A percentile compares a stretch with the other conserved stretches of the same genome.
Conservation (phyloP, 2,329 filamentous ascomycete genomes). For the Tympanopsis confertula region DNA sequence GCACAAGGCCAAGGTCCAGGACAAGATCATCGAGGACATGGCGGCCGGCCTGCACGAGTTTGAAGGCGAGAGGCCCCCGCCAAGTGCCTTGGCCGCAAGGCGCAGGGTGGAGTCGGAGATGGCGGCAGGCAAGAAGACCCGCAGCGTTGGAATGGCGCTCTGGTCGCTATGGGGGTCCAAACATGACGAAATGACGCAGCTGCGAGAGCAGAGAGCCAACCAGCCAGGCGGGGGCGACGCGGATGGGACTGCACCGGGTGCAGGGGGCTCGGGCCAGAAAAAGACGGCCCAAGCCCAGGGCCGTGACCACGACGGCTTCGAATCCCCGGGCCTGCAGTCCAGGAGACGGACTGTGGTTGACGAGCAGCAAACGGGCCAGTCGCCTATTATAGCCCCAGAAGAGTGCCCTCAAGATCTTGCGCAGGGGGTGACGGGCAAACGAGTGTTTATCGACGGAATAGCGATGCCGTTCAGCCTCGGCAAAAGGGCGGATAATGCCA, state of each 20-base stretch:
- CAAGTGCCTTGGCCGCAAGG: constrained; percentile 69
- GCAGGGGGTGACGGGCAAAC: constrained; percentile 43
- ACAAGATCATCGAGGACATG: constrained; percentile 63
- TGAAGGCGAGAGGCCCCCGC: constrained; percentile 67
- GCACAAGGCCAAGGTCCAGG: constrained; percentile 61
- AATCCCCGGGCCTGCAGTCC: constrained; percentile 24
- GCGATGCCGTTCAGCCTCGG: constrained; percentile 64
- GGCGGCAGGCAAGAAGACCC: constrained; percentile 43
- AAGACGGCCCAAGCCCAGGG: constrained; percentile 24
- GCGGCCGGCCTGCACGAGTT: constrained; percentile 60
- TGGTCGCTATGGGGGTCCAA: constrained; percentile 85
- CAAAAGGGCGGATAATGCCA: constrained; percentile 52
- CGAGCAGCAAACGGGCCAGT: constrained; percentile 31
- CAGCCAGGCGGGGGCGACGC: constrained; percentile 4
- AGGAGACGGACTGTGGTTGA: constrained; percentile 35
- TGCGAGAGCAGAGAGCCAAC: constrained; percentile 40
- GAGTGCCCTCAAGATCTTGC: constrained; percentile 18
- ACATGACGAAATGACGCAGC: constrained; percentile 68
- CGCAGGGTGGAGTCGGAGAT: constrained; percentile 35
- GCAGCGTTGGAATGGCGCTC: constrained; percentile 66
- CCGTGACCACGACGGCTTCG: constrained; percentile 19
- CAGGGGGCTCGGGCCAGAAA: constrained; percentile 7
- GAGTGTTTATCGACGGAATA: constrained; percentile 57
- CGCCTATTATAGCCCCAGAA: constrained; percentile 3
- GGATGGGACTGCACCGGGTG: not conserved